A percentile compares a stretch with the other conserved stretches of the same genome.
Conservation (phyloP, 2,329 filamentous ascomycete genomes). For the Fusarium protoensiforme region DNA sequence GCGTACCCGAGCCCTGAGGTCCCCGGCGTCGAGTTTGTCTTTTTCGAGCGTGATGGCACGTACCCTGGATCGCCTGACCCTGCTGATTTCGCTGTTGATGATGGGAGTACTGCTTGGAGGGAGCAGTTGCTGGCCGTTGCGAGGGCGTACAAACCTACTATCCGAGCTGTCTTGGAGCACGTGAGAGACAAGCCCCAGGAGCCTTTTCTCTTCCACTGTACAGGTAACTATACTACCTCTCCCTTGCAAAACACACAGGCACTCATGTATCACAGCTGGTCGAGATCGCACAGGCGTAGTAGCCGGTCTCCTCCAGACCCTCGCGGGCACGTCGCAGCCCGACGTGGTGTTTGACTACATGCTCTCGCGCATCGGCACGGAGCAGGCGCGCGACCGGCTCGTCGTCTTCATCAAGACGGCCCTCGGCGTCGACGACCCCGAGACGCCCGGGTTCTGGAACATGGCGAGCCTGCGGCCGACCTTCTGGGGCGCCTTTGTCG, state of each 20-base stretch:
- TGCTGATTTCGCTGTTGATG: constrained; percentile 56
- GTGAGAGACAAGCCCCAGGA: constrained; percentile 58
- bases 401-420: constrained; percentile 54
- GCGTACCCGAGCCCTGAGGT: constrained; percentile 56
- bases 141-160: constrained; percentile 53
- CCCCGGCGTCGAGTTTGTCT: constrained; percentile 59
- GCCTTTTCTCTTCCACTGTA: constrained; percentile 65
- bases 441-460: constrained; percentile 62
- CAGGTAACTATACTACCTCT: constrained; percentile 53
- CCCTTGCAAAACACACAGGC: not conserved
- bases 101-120: constrained; percentile 57
- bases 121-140: constrained; percentile 61
- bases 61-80: constrained; percentile 51
- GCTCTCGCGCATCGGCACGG: constrained; percentile 64
- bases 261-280: constrained; percentile 53
- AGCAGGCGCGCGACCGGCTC: constrained; percentile 61
- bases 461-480: constrained; percentile 55
- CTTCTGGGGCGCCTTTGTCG: constrained; percentile 59
- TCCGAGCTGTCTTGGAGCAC: constrained; percentile 59
- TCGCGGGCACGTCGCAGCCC: constrained; percentile 59
- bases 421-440: constrained; percentile 48
- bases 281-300: constrained; percentile 66
- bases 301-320: constrained; percentile 60
- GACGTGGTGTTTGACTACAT: constrained; percentile 61
- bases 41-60: constrained; percentile 49